Evolutionary conservation across 192 early-diverging fungal species (phyloP), one percentile per base, ranked within the genome.

Genomic region (Geosiphon pyriformis): DNA sequence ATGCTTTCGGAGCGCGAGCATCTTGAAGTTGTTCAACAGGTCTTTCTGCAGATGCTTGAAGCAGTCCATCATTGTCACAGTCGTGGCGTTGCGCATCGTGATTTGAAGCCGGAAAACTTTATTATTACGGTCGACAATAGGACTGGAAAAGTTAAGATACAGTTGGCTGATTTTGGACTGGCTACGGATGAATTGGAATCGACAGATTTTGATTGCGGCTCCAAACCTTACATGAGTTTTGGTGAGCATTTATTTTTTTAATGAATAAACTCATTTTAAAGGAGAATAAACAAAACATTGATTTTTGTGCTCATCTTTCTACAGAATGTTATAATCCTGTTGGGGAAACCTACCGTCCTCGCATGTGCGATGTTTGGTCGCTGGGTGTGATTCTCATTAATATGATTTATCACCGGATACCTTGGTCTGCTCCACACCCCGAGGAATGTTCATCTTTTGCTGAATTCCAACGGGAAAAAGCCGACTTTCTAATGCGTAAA

Each of bases 131-230:
- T 48, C 25, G 60, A 58, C 10, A 61, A 76, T 65, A 65, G 71
- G 17, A 37, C 15, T 47, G 59, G 46, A 10, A 23, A 56, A 26
- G 66, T 73, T 59, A 68, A 52, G 23, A 76, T 94, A 59, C 93
- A 93, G 74, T 78, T 95, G 33, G 87, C 89, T 0, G 93, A 95
- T 82, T 95, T 95, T 90, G 93, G 93, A 12, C 82, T 95, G 31
- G 87, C 93, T 23, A 95, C 94, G 31, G 84, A 81, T 61, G 86
- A 92, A 73, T 79, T 83, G 68, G 84, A 86, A 57, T 91, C 90
- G 11, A 82, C 80, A 33, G 94, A 93, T 65, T 89, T 92, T 79
- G 92, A 92, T 58, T 94, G 92, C 69, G 94, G 94, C 20, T 87
- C 83, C 61, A 81, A 81, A 53, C 79, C 79, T 1, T 81, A 81